Evolutionary conservation across 257 asterid species (phyloP), one percentile per base, ranked within the genome.

Genomic region (Orobanche coerulescens): DNA sequence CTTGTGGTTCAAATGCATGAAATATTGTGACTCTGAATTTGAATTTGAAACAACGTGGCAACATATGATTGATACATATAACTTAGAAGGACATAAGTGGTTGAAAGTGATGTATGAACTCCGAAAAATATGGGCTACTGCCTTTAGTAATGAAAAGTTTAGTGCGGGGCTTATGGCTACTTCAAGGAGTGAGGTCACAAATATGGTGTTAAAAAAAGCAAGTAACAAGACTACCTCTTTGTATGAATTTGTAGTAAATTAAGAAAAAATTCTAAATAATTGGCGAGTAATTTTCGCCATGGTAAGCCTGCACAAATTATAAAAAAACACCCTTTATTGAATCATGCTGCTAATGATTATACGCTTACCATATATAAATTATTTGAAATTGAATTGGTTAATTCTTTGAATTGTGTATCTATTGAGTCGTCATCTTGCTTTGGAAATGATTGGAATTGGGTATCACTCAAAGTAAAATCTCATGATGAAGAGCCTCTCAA

Each of bases 111-210:
- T 48, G 69, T 50, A 49, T 14, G 12, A n/a, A 2, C 14, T 61
- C 28, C 18, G 59, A 4, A 5, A 10, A 1, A 65, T 53, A 12
- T 54, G 64, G 71, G 30, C 62, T 1, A 53, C 48, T 2, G 10
- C 40, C 54, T 65, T 54, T 14, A 65, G 36, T 20, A 31, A 22
- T 26, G 16, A 19, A 0, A 26, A 4, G 6, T 64, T 64, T 39
- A 64, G 42, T 23, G 62, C 42, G 0, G 53, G 69, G 3, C 36
- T 64, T 13, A 11, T 33, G 13, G 49, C 69, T 14, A 52, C 69
- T 10, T 52, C 24, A 10, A 37, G 24, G 12, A 51, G 19, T 19
- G 49, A 64, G n/a, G 18, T 3, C 13, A 34, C 62, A 10, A 56
- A 56, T 5, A 2, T 11, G 22, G 47, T 33, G 2, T 56, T 33